These are phyloP conservation scores for Phanerochaete sordida DNA, from an alignment of 768 basidiomycete genomes.

Conservation along the genomic window DNA sequence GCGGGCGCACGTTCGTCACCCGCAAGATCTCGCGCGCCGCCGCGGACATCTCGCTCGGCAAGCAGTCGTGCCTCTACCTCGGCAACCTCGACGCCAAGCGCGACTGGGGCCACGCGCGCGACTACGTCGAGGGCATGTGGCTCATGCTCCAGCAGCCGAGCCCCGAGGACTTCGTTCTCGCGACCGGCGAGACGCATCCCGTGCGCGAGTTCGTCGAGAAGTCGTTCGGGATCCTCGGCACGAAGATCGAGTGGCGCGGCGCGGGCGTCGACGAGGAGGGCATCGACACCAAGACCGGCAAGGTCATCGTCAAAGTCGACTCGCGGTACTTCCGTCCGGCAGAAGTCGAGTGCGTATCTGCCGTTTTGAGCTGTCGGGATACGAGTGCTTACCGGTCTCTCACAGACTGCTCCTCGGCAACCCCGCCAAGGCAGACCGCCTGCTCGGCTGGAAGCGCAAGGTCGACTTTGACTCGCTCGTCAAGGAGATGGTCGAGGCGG, in stretches of 20 bases:
- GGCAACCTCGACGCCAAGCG: conserved; percentile 94
- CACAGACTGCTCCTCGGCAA: conserved; percentile 78
- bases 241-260: conserved; percentile 78
- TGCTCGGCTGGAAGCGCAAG: conserved; percentile 88
- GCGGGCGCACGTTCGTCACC: conserved; percentile 94
- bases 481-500: conserved; percentile 87
- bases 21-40: conserved; percentile 91
- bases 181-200: conserved; percentile 93
- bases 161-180: conserved; percentile 90
- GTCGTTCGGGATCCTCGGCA: conserved; percentile 68
- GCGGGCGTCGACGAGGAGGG: conserved; percentile 75
- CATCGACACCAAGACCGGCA: conserved; percentile 63
- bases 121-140: conserved; percentile 99
- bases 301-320: conserved; percentile 81
- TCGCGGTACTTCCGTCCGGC: conserved; percentile 90
- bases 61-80: conserved; percentile 87
- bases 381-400: neutral
- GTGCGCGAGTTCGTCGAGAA: conserved; percentile 93
- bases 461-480: conserved; percentile 83
- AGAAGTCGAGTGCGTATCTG: conserved; percentile 82
- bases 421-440: conserved; percentile 84
- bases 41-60: conserved; percentile 87
- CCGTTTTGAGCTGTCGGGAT: neutral
- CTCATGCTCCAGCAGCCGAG: conserved; percentile 84
- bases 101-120: conserved; percentile 95